phyloP scores from a whole-genome alignment of 2,329 filamentous ascomycete genomes.

The Waltergamsia citrina region DNA sequence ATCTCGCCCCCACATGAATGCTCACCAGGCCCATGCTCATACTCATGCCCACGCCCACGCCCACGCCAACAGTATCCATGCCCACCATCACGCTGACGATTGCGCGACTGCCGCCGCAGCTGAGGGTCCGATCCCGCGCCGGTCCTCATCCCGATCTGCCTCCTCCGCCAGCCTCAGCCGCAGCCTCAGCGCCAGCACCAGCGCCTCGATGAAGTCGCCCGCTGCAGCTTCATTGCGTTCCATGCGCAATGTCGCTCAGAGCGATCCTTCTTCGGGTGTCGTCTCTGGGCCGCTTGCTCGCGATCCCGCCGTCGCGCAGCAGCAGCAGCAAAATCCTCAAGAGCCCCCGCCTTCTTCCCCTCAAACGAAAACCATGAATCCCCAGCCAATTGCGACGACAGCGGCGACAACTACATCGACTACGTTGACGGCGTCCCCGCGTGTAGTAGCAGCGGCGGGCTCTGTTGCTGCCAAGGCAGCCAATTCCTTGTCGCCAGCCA shows the following conservation, averaged over 20 bases:
- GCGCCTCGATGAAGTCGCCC: slow-evolving; percentile 14
- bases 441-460: background rate
- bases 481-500: slow-evolving; percentile 19
- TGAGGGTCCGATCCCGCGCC: slow-evolving; percentile 14
- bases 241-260: slow-evolving; percentile 6
- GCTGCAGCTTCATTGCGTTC: slow-evolving; percentile 5
- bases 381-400: too few species aligned
- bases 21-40: background rate
- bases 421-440: slow-evolving; percentile 1
- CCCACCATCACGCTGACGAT: too few species aligned
- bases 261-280: too few species aligned
- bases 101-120: slow-evolving; percentile 9
- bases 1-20: background rate
- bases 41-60: background rate
- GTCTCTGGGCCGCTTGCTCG: too few species aligned
- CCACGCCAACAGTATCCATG: background rate
- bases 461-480: background rate
- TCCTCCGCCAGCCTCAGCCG: slow-evolving; percentile 8
- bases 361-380: background rate
- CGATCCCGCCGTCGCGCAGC: background rate
- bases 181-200: background rate
- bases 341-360: slow-evolving; percentile 2
- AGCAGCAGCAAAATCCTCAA: background rate
- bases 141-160: slow-evolving; percentile 13
- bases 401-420: slow-evolving; percentile 7